phyloP scores from a whole-genome alignment of 306 rosid species.

The Coriaria nepalensis region DNA sequence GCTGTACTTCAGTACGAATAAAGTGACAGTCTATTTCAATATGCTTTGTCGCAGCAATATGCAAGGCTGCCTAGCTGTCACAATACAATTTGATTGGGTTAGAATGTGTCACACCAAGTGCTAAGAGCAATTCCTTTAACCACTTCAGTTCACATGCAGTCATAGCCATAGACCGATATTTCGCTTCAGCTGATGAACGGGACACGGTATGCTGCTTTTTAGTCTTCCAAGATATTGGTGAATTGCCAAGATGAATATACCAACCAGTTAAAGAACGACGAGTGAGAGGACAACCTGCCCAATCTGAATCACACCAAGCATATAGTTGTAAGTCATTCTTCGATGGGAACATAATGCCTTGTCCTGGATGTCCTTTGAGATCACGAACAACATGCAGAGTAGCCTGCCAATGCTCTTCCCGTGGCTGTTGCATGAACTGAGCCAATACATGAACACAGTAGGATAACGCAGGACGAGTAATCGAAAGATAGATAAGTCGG shows the following conservation, averaged over 20 bases:
- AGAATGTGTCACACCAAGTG: background rate
- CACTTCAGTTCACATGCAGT: background rate
- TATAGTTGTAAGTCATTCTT: background rate
- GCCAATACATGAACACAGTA: background rate
- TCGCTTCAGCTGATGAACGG: background rate
- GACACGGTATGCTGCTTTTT: background rate
- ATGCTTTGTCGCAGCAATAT: background rate
- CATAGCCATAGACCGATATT: background rate
- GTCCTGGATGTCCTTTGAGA: background rate
- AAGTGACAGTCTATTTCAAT: background rate
- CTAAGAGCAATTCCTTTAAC: background rate
- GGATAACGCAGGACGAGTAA: background rate
- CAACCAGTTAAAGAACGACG: constrained; percentile 1
- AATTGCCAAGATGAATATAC: background rate
- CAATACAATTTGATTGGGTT: background rate
- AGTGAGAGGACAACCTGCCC: background rate
- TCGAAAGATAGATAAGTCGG: background rate
- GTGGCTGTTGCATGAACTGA: background rate
- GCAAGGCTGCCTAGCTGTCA: constrained; percentile 3
- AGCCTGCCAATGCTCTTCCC: background rate
- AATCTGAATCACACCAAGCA: constrained; percentile 1
- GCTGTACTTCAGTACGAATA: background rate
- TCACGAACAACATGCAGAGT: background rate
- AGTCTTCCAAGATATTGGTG: background rate
- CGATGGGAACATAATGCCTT: background rate